phyloP scores from a whole-genome alignment of 352 stramenopile species.

The Ophiocytium majus region DNA sequence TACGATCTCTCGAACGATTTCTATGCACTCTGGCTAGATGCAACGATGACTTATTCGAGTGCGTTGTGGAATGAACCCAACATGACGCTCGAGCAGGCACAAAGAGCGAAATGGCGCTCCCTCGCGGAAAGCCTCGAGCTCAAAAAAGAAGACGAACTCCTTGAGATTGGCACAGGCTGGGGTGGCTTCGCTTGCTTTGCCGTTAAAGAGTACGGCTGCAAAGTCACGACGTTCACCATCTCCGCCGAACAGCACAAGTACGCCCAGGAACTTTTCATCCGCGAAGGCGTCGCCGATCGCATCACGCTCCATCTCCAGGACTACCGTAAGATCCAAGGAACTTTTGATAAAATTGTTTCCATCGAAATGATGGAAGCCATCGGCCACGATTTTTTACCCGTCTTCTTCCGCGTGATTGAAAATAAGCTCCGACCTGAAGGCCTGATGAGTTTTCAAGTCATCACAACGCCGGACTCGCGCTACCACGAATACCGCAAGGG shows the following conservation, averaged over 20 bases:
- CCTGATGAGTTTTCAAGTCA: background rate
- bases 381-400: background rate
- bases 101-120: background rate
- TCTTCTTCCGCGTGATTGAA: background rate
- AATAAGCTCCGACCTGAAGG: background rate
- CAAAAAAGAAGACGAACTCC: background rate
- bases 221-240: background rate
- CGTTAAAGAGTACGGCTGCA: background rate
- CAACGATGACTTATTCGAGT: background rate
- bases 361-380: conserved; percentile 11
- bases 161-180: conserved; percentile 4
- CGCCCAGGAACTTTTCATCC: background rate
- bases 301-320: background rate
- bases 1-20: conserved; percentile 6
- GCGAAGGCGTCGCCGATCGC: background rate
- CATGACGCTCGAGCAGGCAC: background rate
- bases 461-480: too few species aligned
- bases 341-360: background rate
- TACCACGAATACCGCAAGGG: conserved; percentile 1
- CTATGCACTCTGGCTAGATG: background rate
- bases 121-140: background rate
- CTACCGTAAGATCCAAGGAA: background rate
- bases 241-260: background rate
- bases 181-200: background rate
- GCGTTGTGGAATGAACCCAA: background rate